Base-by-base conservation (phyloP, 2,329 filamentous ascomycete genomes). In the Diaporthe capsici region DNA sequence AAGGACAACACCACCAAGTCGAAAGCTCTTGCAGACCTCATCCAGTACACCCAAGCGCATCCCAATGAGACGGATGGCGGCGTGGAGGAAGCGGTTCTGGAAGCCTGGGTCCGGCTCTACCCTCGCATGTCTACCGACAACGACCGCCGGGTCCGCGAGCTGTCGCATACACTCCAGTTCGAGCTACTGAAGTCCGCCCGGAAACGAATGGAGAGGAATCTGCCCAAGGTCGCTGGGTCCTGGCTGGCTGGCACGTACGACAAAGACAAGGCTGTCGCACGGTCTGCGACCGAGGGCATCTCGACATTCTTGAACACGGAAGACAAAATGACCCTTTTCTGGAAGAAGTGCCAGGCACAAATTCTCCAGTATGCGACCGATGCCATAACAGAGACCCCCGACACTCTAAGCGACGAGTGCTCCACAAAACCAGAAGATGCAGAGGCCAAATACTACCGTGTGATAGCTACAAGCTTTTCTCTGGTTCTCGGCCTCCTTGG, bases 221-320 rank as follows among this genome's bases (percentile, higher is more conserved):
- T 99, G 77, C 92, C 95, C 17, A 92, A 90, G 76, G 88, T 97
- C 49, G 92, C 97, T 61, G 95, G 94, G 13, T 90, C 95, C n/a
- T 99, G 97, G 97, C 89, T 98, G 17, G 94, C 94, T 10, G 97
- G 96, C 1, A 90, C 94, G 2, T 98, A 95, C 82, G 97, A 99
- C 83, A 93, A 91, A 78, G 96, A 99, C 81, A 92, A 92, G 73
- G 89, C 89, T 25, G 95, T 95, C 20, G 89, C 94, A 10, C 91
- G 92, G 75, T 92, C 94, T n/a, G 95, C 96, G 2, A 89, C 90
- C 75, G 93, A 96, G 61, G 94, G 96, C 0, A 87, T 98, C 25
- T 89, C 90, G 0, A 90, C 90, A 3, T 94, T 98, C 55, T 93
- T 98, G 73, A 90, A 90, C 28, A 95, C 93, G 0, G 90, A 94